These are phyloP conservation scores for Pyricularia sp. DNA, from an alignment of 2,329 filamentous ascomycete genomes.

Conservation along the genomic window DNA sequence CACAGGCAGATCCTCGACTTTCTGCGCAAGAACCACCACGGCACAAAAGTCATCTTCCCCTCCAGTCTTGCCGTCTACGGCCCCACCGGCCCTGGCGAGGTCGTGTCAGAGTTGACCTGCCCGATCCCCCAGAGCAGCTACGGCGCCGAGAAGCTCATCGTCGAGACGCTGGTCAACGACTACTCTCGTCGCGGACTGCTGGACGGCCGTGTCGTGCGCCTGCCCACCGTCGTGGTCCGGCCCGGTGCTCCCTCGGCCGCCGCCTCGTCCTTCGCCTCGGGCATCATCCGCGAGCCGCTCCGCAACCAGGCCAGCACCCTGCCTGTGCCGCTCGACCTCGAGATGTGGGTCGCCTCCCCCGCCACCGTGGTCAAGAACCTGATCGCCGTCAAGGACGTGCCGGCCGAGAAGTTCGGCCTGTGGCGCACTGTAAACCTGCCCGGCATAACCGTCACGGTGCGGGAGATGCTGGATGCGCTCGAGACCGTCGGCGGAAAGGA, in stretches of 20 bases:
- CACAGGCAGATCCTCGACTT: slow-evolving; percentile 37
- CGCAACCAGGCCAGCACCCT: slow-evolving; percentile 35
- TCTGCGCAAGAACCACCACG: slow-evolving; percentile 33
- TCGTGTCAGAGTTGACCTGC: slow-evolving; percentile 29
- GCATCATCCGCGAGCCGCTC: slow-evolving; percentile 43
- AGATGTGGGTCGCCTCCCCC: slow-evolving; percentile 44
- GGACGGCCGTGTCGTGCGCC: slow-evolving; percentile 36
- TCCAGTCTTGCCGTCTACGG: slow-evolving; percentile 44
- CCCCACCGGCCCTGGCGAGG: slow-evolving; percentile 13
- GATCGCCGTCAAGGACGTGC: slow-evolving; percentile 17
- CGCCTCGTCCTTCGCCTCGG: slow-evolving; percentile 43
- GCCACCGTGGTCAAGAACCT: slow-evolving; percentile 37
- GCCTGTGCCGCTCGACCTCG: slow-evolving; percentile 22
- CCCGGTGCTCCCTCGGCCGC: slow-evolving; percentile 41
- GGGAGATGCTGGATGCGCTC: slow-evolving; percentile 41
- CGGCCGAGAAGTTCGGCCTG: slow-evolving; percentile 9
- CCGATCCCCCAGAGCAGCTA: slow-evolving; percentile 45
- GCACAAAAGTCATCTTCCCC: slow-evolving; percentile 39
- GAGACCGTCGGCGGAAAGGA: slow-evolving; percentile 35
- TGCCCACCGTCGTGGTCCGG: slow-evolving; percentile 42
- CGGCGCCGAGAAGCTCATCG: slow-evolving; percentile 44
- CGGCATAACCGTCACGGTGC: slow-evolving; percentile 34
- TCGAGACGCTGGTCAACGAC: slow-evolving; percentile 44
- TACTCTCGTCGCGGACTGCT: slow-evolving; percentile 41
- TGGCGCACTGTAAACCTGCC: slow-evolving; percentile 31